Conservation (phyloP, 1,284 basidiomycete species). For the Pseudozyma tsukubaensis region DNA sequence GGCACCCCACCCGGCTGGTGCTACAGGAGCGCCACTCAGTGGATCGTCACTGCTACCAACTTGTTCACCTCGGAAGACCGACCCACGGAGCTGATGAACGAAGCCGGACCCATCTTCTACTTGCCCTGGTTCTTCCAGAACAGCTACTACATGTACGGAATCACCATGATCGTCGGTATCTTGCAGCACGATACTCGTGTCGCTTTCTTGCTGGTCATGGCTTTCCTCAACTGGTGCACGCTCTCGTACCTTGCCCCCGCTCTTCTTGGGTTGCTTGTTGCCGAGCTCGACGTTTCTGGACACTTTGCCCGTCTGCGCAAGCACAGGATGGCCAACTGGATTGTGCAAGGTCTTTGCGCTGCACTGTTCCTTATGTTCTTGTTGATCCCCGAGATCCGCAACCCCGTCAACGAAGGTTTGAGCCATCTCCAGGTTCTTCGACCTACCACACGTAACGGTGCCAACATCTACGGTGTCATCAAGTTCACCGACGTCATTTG, state of each 20-base stretch:
- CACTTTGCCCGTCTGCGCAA: slow-evolving; percentile 23
- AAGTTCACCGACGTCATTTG: slow-evolving; percentile 42
- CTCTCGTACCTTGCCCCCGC: slow-evolving; percentile 43
- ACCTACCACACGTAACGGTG: slow-evolving; percentile 20
- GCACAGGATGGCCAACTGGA: slow-evolving; percentile 13
- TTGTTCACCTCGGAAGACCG: slow-evolving; percentile 41
- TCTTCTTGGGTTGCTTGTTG: slow-evolving; percentile 34
- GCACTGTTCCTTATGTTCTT: slow-evolving; percentile 33
- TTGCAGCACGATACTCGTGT: slow-evolving; percentile 40
- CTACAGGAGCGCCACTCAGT: slow-evolving; percentile 33
- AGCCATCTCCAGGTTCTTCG: slow-evolving; percentile 35
- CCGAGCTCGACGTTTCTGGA: slow-evolving; percentile 42
- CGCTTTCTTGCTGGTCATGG: slow-evolving; percentile 26
- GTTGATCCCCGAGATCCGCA: slow-evolving; percentile 32
- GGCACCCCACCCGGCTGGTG: slow-evolving; percentile 36
- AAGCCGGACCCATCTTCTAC: slow-evolving; percentile 35
- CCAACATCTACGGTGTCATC: slow-evolving; percentile 41
- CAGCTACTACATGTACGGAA: slow-evolving; percentile 48
- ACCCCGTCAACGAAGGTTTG: slow-evolving; percentile 30
- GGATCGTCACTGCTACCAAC: slow-evolving; percentile 47
- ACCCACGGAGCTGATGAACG: slow-evolving; percentile 20
- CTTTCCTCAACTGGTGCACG: slow-evolving; percentile 35
- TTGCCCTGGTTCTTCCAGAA: slow-evolving; percentile 52
- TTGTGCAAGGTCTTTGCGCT: slow-evolving; percentile 19
- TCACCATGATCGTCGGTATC: slow-evolving; percentile 35